Conservation (phyloP, 2,329 filamentous ascomycete species). For the Diaporthe eres region DNA sequence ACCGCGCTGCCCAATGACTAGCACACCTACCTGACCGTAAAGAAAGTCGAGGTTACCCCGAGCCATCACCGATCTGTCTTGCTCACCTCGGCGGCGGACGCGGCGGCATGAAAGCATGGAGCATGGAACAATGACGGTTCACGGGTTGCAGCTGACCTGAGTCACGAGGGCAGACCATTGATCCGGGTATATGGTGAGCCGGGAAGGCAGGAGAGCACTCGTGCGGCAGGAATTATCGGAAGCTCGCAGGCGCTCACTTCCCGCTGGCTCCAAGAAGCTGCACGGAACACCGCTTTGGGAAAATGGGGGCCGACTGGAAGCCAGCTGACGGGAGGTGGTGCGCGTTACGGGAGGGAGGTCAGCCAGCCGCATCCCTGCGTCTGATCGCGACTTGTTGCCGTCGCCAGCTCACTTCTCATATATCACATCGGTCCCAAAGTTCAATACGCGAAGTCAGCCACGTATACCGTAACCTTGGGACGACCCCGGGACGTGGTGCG, state of each 20-base stretch:
- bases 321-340: slow-evolving; percentile 15
- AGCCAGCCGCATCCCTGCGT: slow-evolving; percentile 18
- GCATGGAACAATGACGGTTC: slow-evolving; percentile 9
- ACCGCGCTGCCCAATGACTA: not conserved
- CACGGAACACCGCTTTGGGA: slow-evolving; percentile 28
- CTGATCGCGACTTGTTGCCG: slow-evolving; percentile 29
- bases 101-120: not conserved
- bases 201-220: not conserved
- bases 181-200: slow-evolving; percentile 12
- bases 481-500: not conserved
- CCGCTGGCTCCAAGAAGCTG: not conserved
- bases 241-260: not conserved
- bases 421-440: slow-evolving; percentile 19
- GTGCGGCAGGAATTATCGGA: not conserved
- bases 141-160: slow-evolving; percentile 26
- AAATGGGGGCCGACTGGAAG: not conserved
- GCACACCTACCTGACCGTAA: not conserved
- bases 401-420: slow-evolving; percentile 22
- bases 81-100: slow-evolving; percentile 4
- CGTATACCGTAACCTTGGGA: slow-evolving; percentile 13
- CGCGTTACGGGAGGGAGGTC: not conserved
- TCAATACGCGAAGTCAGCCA: slow-evolving; percentile 5
- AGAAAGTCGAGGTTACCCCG: slow-evolving; percentile 1
- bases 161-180: not conserved
- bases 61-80: not conserved